Percentiles rank a stretch among this genome's conserved stretches.
Conservation (phyloP, 2,329 filamentous ascomycete species). For the Penicillium sp. region DNA sequence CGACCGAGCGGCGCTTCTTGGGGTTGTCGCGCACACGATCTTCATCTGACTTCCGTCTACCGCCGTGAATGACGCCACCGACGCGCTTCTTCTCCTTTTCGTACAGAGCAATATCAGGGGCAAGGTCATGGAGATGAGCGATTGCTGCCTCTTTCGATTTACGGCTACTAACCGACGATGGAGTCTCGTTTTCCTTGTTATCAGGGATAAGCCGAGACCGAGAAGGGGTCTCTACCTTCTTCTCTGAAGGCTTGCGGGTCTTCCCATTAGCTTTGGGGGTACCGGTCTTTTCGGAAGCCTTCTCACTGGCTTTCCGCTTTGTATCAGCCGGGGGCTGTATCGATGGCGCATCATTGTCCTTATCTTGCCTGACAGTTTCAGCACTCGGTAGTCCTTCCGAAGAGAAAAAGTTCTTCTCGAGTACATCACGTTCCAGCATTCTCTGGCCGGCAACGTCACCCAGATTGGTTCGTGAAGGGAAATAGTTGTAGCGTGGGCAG, state of each 20-base stretch:
- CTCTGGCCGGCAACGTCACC: slow-evolving; percentile 92
- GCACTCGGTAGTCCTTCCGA: slow-evolving; percentile 23
- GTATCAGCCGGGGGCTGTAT: slow-evolving; percentile 26
- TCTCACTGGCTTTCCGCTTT: slow-evolving; percentile 17
- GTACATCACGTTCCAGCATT: slow-evolving; percentile 69
- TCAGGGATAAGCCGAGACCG: slow-evolving; percentile 52
- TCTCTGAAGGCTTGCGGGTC: slow-evolving; percentile 29
- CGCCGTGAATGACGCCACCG: slow-evolving; percentile 64
- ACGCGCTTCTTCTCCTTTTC: slow-evolving; percentile 90
- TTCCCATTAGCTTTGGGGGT: slow-evolving; percentile 31
- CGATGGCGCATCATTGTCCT: slow-evolving; percentile 33
- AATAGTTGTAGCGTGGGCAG: slow-evolving; percentile 76
- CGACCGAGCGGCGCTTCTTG: slow-evolving; percentile 47
- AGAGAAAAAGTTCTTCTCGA: slow-evolving; percentile 69
- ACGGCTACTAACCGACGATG: slow-evolving; percentile 72
- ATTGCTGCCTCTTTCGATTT: slow-evolving; percentile 85
- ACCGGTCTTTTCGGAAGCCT: slow-evolving; percentile 14
- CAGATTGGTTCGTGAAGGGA: slow-evolving; percentile 85
- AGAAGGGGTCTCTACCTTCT: slow-evolving; percentile 54
- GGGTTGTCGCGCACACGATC: slow-evolving; percentile 33
- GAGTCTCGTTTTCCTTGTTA: slow-evolving; percentile 83
- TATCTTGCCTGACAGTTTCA: slow-evolving; percentile 35
- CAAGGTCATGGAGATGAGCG: slow-evolving; percentile 73
- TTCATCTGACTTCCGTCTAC: slow-evolving; percentile 48
- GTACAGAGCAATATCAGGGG: slow-evolving; percentile 82